phyloP scores from a whole-genome alignment of 1,284 basidiomycete genomes.

The Papiliotrema nemorosa region DNA sequence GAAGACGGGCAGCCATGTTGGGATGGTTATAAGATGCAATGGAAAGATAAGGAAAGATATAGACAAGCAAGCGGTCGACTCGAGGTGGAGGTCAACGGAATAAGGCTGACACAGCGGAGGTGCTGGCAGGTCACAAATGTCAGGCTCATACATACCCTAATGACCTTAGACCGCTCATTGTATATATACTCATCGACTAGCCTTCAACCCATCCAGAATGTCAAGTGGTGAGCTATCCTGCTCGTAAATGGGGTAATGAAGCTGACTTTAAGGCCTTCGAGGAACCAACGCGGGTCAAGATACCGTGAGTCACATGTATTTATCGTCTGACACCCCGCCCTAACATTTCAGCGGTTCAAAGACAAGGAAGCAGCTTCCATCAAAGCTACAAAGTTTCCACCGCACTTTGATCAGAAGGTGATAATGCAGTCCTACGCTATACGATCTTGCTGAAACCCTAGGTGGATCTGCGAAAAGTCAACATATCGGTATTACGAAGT shows the following conservation, averaged over 20 bases:
- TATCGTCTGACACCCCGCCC: not conserved
- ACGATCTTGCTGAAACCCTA: constrained; percentile 39
- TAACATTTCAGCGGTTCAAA: constrained; percentile 69
- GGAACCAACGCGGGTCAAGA: constrained; percentile 41
- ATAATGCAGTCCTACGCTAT: constrained; percentile 4
- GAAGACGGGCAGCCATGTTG: constrained; percentile 34
- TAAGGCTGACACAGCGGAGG: no score
- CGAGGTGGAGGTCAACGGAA: not conserved
- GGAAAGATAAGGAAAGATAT: not conserved
- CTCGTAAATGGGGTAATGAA: not conserved
- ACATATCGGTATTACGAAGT: constrained; percentile 66
- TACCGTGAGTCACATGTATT: constrained; percentile 19
- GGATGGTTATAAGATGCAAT: not conserved
- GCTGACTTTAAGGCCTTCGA: constrained; percentile 25
- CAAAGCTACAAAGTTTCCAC: constrained; percentile 83
- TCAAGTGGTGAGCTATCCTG: constrained; percentile 8
- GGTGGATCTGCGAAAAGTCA: constrained; percentile 95
- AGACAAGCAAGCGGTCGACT: not conserved
- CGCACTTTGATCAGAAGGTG: constrained; percentile 84
- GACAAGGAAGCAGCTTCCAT: constrained; percentile 91
- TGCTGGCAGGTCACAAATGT: not conserved
- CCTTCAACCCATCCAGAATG: no score
- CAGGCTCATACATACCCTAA: not conserved
- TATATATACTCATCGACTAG: not conserved
- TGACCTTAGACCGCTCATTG: not conserved